These are phyloP conservation scores for Fusarium buharicum DNA, from an alignment of 2,329 filamentous ascomycete genomes.

Conservation along the genomic window DNA sequence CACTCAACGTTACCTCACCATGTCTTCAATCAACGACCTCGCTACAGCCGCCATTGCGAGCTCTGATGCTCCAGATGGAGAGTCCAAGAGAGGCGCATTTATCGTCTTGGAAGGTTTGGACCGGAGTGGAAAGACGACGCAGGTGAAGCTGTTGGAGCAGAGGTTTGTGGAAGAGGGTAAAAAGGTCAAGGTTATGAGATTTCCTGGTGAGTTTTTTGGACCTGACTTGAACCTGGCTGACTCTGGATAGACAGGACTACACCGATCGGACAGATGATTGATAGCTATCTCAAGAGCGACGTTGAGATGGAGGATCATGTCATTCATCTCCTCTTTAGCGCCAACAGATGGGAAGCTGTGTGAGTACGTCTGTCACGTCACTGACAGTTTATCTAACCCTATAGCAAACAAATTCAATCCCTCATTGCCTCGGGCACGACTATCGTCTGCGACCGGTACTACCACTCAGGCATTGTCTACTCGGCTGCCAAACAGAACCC, in stretches of 20 bases:
- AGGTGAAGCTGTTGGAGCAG: conserved; percentile 76
- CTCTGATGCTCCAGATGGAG: conserved; percentile 5
- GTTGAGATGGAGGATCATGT: conserved; percentile 84
- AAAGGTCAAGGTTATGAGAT: conserved; percentile 64
- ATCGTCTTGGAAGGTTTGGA: conserved; percentile 91
- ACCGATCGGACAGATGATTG: conserved; percentile 87
- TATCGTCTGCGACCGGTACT: conserved; percentile 91
- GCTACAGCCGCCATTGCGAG: conserved; percentile 60
- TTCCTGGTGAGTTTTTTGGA: conserved; percentile 61
- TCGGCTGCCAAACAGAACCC: conserved; percentile 86
- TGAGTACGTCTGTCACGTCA: conserved; percentile 51
- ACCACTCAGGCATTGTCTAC: conserved; percentile 94
- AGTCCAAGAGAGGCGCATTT: conserved; percentile 66
- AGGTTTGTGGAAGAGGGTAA: conserved; percentile 60
- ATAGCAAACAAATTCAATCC: conserved; percentile 61
- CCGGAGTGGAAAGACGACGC: conserved; percentile 90
- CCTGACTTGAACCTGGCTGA: conserved; percentile 6
- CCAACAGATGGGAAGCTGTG: conserved; percentile 86
- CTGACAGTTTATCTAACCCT: conserved; percentile 6
- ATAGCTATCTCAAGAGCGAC: conserved; percentile 79
- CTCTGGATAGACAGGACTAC: conserved; percentile 75
- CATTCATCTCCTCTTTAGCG: conserved; percentile 89
- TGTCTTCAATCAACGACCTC: conserved; percentile 63
- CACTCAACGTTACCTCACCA: conserved; percentile 27
- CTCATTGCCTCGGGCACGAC: conserved; percentile 74